phyloP scores from a whole-genome alignment of 192 early-diverging fungal species.

The Coemansia javaensis region DNA sequence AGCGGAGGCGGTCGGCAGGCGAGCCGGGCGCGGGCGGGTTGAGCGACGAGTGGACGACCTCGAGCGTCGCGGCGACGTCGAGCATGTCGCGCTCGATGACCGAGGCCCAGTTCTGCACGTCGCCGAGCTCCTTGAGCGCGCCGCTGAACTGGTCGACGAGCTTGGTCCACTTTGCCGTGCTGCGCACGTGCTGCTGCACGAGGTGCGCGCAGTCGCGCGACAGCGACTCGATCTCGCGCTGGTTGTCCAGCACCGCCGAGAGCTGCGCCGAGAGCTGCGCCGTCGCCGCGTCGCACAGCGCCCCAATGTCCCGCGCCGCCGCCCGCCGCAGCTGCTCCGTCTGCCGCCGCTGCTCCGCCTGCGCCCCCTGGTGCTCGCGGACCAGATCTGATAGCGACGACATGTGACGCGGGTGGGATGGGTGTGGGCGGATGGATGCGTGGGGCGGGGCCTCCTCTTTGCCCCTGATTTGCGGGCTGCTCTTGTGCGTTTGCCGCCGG shows the following conservation, averaged over 20 bases:
- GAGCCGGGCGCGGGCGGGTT: conserved; percentile 8
- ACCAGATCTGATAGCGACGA: conserved; percentile 28
- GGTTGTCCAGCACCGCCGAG: conserved; percentile 24
- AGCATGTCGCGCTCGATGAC: conserved; percentile 81
- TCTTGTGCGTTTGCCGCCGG: no score
- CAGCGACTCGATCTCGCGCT: conserved; percentile 40
- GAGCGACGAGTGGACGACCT: conserved; percentile 47
- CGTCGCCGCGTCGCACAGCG: conserved; percentile 41
- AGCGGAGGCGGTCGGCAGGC: background rate
- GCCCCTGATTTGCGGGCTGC: no score
- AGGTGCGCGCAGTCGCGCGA: conserved; percentile 36
- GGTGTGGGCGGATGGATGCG: no score
- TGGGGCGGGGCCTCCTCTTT: no score
- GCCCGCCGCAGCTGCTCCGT: conserved; percentile 36
- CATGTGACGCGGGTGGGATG: conserved; percentile 1
- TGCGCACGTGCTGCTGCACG: conserved; percentile 33
- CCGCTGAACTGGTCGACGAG: conserved; percentile 70
- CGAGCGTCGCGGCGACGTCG: conserved; percentile 63
- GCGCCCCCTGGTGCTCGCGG: conserved; percentile 34
- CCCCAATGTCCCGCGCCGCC: conserved; percentile 33
- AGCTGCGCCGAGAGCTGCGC: conserved; percentile 26
- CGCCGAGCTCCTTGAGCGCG: conserved; percentile 83
- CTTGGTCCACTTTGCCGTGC: conserved; percentile 71
- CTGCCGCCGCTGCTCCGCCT: conserved; percentile 22
- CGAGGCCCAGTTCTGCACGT: conserved; percentile 80